Conservation (phyloP, 2,329 filamentous ascomycete species). For the Westerdykella aurantiaca region DNA sequence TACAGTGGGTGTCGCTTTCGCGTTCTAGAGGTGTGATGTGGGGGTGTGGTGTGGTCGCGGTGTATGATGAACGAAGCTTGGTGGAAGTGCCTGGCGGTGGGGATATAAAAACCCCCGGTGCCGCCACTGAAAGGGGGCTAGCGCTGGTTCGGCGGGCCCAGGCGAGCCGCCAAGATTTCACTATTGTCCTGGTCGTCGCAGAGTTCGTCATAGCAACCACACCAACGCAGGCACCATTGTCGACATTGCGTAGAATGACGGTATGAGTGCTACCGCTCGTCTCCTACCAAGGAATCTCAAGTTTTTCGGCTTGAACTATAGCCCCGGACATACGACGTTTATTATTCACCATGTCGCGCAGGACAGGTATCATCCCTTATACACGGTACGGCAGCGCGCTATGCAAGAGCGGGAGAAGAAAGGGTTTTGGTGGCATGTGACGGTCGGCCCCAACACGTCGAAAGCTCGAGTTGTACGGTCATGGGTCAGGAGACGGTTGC, state of each 20-base stretch:
- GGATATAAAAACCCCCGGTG: neutral
- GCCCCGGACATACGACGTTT: conserved; percentile 20
- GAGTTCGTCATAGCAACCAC: neutral
- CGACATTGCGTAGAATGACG: conserved; percentile 4
- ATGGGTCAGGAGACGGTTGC: conserved; percentile 28
- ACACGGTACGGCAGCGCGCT: conserved; percentile 15
- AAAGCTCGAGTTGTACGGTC: conserved; percentile 29
- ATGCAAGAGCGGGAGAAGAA: conserved; percentile 14
- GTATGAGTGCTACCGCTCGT: conserved; percentile 7
- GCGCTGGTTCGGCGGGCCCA: neutral
- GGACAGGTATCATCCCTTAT: conserved; percentile 24
- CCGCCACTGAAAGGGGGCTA: neutral
- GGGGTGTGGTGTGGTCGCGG: neutral
- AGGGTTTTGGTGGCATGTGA: conserved; percentile 32
- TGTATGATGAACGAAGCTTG: neutral
- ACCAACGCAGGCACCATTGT: neutral
- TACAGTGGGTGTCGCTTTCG: conserved; percentile 2
- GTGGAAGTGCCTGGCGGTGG: neutral
- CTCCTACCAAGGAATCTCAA: neutral
- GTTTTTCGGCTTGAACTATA: conserved; percentile 20
- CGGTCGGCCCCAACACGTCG: conserved; percentile 15
- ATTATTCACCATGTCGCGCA: conserved; percentile 15
- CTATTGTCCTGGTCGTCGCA: too few species aligned
- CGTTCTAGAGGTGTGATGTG: neutral
- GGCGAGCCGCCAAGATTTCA: neutral